Evolutionary conservation across 768 basidiomycete species (phyloP), one percentile per base, ranked within the genome.

Genomic region (Nidularia sp.): DNA sequence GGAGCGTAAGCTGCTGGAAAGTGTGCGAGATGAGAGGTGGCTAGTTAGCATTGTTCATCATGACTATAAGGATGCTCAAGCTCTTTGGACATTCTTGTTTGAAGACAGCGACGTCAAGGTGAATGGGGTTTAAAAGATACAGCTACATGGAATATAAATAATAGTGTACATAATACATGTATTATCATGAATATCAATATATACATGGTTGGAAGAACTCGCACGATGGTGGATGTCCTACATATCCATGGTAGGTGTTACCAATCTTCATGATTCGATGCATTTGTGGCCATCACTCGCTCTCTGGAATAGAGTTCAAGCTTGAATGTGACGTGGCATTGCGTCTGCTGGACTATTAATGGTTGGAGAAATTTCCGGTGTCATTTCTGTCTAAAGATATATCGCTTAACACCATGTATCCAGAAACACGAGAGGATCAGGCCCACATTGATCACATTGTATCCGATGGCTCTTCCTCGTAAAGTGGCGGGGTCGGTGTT

Each of bases 11-110:
- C 61, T 95, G n/a, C 74, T 99, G 29, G 86, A 95, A 48, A 54
- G 67, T 4, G 78, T 98, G 39, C 75, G 83, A 45, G 76, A 86
- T 51, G 74, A 83, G 50, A 79, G 89, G 39, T 99, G 96, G 96
- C 72, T 99, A 47, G 84, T 98, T 55, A 95, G 85, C 69, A 73
- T 98, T 57, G 81, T 96, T 3, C 93, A 98, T 66, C 97, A 99
- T 62, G 90, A 98, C 65, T 98, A 86, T 67, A 92, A 90, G 66
- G 70, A 89, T 57, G 57, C 80, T 1, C 73, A 83, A 10, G 93
- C 84, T 0, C 70, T 98, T 49, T 98, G 94, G 93, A 77, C 74
- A 13, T 97, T 98, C 70, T 68, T 98, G 59, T 77, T 89, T 50
- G 78, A 69, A 13, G 66, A 64, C 4, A 32, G 2, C 8, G 47